Evolutionary conservation across 352 stramenopile species (phyloP).

Genomic region (Phytophthora rubi): DNA sequence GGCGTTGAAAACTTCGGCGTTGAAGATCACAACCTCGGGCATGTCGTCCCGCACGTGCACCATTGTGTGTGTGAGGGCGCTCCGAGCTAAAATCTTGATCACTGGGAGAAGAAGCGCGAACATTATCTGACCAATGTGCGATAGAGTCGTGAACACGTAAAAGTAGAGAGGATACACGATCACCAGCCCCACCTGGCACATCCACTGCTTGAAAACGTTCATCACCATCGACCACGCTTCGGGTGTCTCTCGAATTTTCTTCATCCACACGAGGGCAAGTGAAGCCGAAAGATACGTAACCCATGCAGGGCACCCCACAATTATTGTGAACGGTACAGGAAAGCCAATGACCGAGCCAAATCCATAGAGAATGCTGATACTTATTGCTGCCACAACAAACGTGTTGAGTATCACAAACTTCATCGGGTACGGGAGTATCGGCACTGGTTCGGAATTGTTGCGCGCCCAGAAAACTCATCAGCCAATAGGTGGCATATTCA

Average conservation of each 20-base stretch:
- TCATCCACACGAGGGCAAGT: background rate
- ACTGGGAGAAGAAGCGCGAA: background rate
- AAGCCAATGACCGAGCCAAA: background rate
- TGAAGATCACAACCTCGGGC: slow-evolving; percentile 19
- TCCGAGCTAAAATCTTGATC: background rate
- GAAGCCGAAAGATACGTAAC: background rate
- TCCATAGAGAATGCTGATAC: background rate
- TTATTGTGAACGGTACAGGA: background rate
- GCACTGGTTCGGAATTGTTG: background rate
- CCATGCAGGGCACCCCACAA: background rate
- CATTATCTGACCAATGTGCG: background rate
- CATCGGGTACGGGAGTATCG: background rate
- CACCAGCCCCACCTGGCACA: background rate
- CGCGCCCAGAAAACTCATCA: background rate
- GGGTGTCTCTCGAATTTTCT: background rate
- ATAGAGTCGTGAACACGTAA: background rate
- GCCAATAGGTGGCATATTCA: background rate
- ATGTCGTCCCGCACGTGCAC: background rate
- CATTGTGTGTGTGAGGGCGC: background rate
- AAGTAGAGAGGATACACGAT: background rate
- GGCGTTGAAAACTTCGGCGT: slow-evolving; percentile 33
- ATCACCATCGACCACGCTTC: slow-evolving; percentile 1
- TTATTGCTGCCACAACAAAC: background rate
- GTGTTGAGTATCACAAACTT: background rate
- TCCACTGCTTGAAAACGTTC: slow-evolving; percentile 3